phyloP scores from a whole-genome alignment of 345 rosid genomes.

The Cochlearia excelsa region DNA sequence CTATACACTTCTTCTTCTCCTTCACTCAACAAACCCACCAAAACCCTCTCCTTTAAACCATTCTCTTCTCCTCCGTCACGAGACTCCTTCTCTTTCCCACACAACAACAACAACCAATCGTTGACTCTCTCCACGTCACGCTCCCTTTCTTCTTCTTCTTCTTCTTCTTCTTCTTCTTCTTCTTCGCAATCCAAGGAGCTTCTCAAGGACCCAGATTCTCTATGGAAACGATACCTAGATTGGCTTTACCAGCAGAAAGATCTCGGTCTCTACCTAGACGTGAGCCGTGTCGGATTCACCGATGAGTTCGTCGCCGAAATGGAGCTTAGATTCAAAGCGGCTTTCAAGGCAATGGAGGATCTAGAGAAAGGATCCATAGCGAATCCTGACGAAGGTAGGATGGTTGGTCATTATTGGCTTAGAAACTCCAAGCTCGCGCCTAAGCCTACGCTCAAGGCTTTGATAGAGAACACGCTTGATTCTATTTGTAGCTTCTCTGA shows the following conservation, averaged over 20 bases:
- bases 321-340: conserved; percentile 68
- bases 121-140: conserved; percentile 31
- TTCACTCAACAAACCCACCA: conserved; percentile 25
- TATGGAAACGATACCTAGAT: conserved; percentile 86
- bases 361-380: conserved; percentile 91
- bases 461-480: conserved; percentile 71
- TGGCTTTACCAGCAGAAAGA: conserved; percentile 95
- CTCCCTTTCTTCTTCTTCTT: conserved; percentile 12
- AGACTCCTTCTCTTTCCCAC: conserved; percentile 43
- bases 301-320: conserved; percentile 71
- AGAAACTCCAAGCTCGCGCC: conserved; percentile 75
- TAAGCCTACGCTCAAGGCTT: conserved; percentile 46
- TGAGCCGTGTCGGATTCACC: conserved; percentile 87
- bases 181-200: conserved; percentile 35
- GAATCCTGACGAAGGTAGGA: conserved; percentile 95
- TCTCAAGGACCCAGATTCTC: conserved; percentile 54
- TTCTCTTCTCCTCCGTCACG: conserved; percentile 27
- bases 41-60: conserved; percentile 32
- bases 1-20: conserved; percentile 48
- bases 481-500: conserved; percentile 66
- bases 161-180: too few relatives aligned
- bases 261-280: conserved; percentile 74
- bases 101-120: conserved; percentile 25
- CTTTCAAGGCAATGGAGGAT: conserved; percentile 77
- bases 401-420: conserved; percentile 99